Conservation (phyloP, 108 stramenopile genomes). For the Stephanodiscus minutulus region DNA sequence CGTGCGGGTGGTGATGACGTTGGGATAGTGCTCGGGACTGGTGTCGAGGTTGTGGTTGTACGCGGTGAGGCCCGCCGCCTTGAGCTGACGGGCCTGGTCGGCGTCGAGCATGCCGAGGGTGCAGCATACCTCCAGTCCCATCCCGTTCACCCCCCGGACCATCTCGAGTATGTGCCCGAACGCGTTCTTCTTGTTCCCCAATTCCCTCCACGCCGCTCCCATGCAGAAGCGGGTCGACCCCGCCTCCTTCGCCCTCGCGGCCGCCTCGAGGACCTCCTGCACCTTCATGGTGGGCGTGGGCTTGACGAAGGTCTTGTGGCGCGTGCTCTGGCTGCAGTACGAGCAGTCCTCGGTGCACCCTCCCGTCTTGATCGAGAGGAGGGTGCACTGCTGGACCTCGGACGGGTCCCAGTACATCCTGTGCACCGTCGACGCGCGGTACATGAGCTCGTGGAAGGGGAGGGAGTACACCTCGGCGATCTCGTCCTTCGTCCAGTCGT, state of each 20-base stretch:
- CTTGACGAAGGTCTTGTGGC: constrained; percentile 98
- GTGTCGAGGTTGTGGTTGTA: constrained; percentile 99
- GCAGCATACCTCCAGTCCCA: constrained; percentile 97
- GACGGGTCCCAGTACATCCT: constrained; percentile 97
- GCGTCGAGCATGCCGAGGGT: constrained; percentile 96
- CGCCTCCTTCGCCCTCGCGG: constrained; percentile 92
- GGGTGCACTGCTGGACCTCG: constrained; percentile 97
- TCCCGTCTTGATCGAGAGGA: constrained; percentile 96
- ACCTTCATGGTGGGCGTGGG: constrained; percentile 98
- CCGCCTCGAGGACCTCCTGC: constrained; percentile 95
- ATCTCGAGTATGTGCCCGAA: constrained; percentile 96
- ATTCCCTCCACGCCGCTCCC: constrained; percentile 98
- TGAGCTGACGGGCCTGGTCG: constrained; percentile 95
- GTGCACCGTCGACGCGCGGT: constrained; percentile 91
- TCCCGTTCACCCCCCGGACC: constrained; percentile 90
- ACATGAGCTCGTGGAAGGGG: constrained; percentile 97
- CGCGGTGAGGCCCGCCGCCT: constrained; percentile 94
- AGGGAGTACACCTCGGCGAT: constrained; percentile 89
- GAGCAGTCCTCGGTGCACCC: constrained; percentile 98
- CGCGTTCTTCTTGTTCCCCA: constrained; percentile 98
- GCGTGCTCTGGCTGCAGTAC: constrained; percentile 95
- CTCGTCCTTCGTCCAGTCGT: constrained; percentile 93
- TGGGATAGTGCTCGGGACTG: constrained; percentile 95
- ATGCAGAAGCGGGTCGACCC: constrained; percentile 98
- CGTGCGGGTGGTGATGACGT: constrained; percentile 91